Percentiles rank a stretch among this genome's conserved stretches.
Conservation (phyloP, 352 stramenopile genomes). For the Plasmopara muralis region DNA sequence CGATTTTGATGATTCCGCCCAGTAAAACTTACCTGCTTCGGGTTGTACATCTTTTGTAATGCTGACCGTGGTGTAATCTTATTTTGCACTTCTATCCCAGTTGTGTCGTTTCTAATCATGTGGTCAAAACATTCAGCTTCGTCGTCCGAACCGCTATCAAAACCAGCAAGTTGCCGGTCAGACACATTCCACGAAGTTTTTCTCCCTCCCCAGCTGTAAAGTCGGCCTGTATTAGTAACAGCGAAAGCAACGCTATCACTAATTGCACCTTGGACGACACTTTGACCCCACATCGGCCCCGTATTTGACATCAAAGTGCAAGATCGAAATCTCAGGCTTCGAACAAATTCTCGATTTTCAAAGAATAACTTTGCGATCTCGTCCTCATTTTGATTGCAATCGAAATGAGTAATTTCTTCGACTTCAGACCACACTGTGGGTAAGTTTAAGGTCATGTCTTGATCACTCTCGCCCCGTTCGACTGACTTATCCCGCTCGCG, state of each 20-base stretch:
- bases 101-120: slow-evolving; percentile 11
- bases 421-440: slow-evolving; percentile 22
- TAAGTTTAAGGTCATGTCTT: slow-evolving; percentile 4
- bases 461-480: slow-evolving; percentile 6
- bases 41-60: slow-evolving; percentile 45
- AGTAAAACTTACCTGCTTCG: slow-evolving; percentile 23
- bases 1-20: background rate
- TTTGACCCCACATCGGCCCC: slow-evolving; percentile 84
- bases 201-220: slow-evolving; percentile 89
- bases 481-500: slow-evolving; percentile 8
- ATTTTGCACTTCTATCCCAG: slow-evolving; percentile 3
- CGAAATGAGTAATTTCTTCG: slow-evolving; percentile 14
- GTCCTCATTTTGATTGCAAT: slow-evolving; percentile 33
- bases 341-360: slow-evolving; percentile 55
- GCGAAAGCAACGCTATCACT: slow-evolving; percentile 85
- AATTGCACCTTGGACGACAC: slow-evolving; percentile 68
- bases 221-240: slow-evolving; percentile 65
- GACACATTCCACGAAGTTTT: slow-evolving; percentile 36
- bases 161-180: slow-evolving; percentile 16
- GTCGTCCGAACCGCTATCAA: slow-evolving; percentile 27
- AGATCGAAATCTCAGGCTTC: slow-evolving; percentile 57
- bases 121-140: slow-evolving; percentile 2
- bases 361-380: slow-evolving; percentile 64
- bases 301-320: slow-evolving; percentile 84
- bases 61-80: slow-evolving; percentile 48